A percentile compares a stretch with the other conserved stretches of the same genome.
phyloP scores from a whole-genome alignment of 768 basidiomycete genomes.

The Tephrocybe rancida region DNA sequence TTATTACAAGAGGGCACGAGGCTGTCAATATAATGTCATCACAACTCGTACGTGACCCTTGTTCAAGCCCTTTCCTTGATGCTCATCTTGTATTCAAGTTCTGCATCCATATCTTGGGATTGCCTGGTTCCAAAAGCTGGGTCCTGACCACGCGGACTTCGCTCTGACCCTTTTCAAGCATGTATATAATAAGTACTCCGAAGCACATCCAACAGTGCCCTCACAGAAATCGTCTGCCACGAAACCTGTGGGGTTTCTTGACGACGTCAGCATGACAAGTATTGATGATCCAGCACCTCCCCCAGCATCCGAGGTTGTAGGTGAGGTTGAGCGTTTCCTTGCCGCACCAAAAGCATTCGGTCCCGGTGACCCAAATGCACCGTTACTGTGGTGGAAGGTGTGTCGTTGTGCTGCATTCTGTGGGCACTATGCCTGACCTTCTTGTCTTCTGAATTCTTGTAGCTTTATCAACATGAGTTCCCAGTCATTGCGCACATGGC shows the following conservation, averaged over 20 bases:
- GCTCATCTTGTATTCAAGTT: conserved; percentile 15
- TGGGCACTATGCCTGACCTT: no score
- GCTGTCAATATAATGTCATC: conserved; percentile 27
- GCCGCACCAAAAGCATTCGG: conserved; percentile 1
- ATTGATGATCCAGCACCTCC: not conserved
- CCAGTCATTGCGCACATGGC: conserved; percentile 31
- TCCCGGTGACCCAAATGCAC: conserved; percentile 14
- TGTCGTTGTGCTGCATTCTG: not conserved
- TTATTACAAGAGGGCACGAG: conserved; percentile 23
- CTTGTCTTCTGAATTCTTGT: not conserved
- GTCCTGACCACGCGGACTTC: not conserved
- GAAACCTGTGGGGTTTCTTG: not conserved
- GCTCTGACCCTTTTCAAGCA: conserved; percentile 2
- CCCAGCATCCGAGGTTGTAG: not conserved
- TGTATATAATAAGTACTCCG: not conserved
- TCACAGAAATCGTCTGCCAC: not conserved
- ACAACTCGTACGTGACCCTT: conserved; percentile 25
- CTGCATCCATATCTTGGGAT: conserved; percentile 25
- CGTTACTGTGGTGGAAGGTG: conserved; percentile 34
- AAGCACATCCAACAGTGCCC: not conserved
- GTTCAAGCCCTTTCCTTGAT: not conserved
- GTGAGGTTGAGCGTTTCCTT: conserved; percentile 4
- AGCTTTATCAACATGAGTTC: conserved; percentile 25
- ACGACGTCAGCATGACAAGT: conserved; percentile 1
- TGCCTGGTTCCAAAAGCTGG: conserved; percentile 6